Conservation (phyloP, 371 early-diverging fungal species). For the Mucor piriformis region DNA sequence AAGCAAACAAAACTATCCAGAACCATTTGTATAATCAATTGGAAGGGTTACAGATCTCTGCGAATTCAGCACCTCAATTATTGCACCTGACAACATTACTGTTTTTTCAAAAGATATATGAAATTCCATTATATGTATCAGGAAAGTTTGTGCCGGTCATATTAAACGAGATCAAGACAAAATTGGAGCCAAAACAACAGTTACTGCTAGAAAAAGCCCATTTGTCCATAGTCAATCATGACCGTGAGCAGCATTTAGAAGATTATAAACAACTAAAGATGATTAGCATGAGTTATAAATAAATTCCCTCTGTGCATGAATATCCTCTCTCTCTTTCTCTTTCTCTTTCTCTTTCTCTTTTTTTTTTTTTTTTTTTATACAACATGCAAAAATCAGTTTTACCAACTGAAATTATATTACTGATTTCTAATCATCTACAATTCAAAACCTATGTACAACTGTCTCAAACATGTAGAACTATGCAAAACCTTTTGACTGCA, state of each 20-base stretch:
- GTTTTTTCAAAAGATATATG: conserved; percentile 11
- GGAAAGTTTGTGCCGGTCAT: conserved; percentile 30
- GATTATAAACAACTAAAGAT: conserved; percentile 8
- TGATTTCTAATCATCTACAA: conserved; percentile 5
- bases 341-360: neutral
- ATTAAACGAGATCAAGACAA: conserved; percentile 7
- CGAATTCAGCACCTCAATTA: conserved; percentile 15
- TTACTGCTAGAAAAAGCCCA: conserved; percentile 2
- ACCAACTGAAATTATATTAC: conserved; percentile 19
- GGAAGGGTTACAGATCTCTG: neutral
- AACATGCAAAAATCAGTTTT: neutral
- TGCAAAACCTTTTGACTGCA: conserved; percentile 9
- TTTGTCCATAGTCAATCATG: conserved; percentile 14
- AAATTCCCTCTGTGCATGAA: neutral
- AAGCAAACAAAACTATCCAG: conserved; percentile 3
- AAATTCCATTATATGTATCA: conserved; percentile 23
- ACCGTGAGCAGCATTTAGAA: neutral
- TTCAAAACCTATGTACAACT: conserved; percentile 21
- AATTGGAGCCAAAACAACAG: neutral
- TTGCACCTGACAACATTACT: conserved; percentile 20
- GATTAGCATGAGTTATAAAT: conserved; percentile 5
- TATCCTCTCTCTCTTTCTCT: neutral
- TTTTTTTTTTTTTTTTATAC: neutral
- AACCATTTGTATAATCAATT: conserved; percentile 19
- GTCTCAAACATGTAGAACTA: conserved; percentile 18